phyloP scores from a whole-genome alignment of 225 moss, liverwort and hornwort species.

The Anthoceros angustus region DNA sequence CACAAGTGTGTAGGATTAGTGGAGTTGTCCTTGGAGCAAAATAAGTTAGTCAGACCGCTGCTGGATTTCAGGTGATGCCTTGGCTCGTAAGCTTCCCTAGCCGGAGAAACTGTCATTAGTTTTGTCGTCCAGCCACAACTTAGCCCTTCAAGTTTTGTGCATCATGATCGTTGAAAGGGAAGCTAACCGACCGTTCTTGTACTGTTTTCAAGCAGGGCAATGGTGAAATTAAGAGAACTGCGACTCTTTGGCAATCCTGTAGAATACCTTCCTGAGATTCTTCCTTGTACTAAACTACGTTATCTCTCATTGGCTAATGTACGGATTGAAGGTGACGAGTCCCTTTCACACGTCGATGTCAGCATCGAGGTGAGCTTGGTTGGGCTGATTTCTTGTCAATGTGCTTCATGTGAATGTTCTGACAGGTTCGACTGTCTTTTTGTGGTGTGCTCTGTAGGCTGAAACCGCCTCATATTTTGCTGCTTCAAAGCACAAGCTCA shows the following conservation, averaged over 20 bases:
- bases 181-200: neutral
- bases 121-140: no score
- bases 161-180: neutral
- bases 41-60: constrained; percentile 90
- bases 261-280: constrained; percentile 94
- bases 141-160: neutral
- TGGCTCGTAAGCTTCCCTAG: neutral
- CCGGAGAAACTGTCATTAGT: neutral
- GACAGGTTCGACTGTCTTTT: neutral
- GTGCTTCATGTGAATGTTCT: constrained; percentile 2
- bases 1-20: constrained; percentile 78
- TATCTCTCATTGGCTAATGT: constrained; percentile 95
- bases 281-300: constrained; percentile 84
- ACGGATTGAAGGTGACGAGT: constrained; percentile 90
- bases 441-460: constrained; percentile 35
- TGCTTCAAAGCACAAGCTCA: constrained; percentile 91
- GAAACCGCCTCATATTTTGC: constrained; percentile 93
- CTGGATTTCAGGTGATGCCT: constrained; percentile 73
- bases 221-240: constrained; percentile 79
- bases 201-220: constrained; percentile 41
- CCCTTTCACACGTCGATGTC: constrained; percentile 64
- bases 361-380: constrained; percentile 59
- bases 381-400: neutral
- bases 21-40: constrained; percentile 94
- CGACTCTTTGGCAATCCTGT: constrained; percentile 97